Evolutionary conservation across 1,139 yeast genomes (phyloP), one percentile per base, ranked within the genome.

Genomic region (Hyphopichia fennica): DNA sequence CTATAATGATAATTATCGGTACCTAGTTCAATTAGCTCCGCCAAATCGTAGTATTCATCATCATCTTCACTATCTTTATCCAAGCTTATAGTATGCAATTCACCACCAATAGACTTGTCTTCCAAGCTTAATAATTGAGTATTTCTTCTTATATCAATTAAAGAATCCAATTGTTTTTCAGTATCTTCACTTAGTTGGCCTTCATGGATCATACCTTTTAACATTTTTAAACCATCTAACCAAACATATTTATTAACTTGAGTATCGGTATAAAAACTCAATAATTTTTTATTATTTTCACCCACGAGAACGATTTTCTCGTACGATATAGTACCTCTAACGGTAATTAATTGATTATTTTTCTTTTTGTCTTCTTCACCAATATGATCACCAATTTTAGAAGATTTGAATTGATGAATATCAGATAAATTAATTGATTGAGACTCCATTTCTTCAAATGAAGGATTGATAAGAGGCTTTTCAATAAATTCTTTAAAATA

Each of bases 181-280:
- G 95, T 81, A 25, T 81, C 87, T 2, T 62, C 62, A 0, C 91
- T 82, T 35, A 83, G 67, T 38, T 65, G 63, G 16, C 67, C 68
- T 3, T 57, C 57, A 25, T 58, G 56, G 6, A 56, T 59, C 51
- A 60, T 55, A 3, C 71, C 72, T 47, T 64, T 67, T 50, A 86
- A 68, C 75, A 87, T 71, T 57, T 80, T 81, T 44, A 88, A 62
- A 1, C 96, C 96, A 62, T 88, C 96, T 37, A 84, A 69, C 95
- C 95, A 88, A 10, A 84, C 81, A 45, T 78, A 79, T 41, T 86
- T 82, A 45, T 81, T 77, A 40, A 84, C 89, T 46, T 79, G 77
- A 5, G 90, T 84, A 48, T 87, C 93, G 7, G 87, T 79, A 59
- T 77, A 87, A 53, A 87, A 84, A 19, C 73, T 63, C 45, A 87